A percentile compares a stretch with the other conserved stretches of the same genome.
These are phyloP conservation scores for Tolypocladium nubicola DNA, from an alignment of 2,329 filamentous ascomycete species.

Conservation along the genomic window DNA sequence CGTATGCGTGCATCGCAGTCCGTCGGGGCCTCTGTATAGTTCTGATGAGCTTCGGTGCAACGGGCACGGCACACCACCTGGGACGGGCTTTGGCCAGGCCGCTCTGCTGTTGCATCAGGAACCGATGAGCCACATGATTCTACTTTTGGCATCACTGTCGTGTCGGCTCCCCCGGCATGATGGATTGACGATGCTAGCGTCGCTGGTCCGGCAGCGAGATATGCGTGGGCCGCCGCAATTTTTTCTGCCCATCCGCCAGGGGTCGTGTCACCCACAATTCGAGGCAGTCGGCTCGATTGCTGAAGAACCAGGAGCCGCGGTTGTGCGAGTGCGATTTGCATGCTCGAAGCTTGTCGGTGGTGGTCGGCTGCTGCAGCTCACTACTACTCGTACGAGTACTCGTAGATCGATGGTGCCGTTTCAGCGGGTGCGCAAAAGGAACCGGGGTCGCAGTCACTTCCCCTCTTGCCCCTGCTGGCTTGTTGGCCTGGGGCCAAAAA, in stretches of 20 bases:
- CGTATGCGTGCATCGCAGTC: not conserved
- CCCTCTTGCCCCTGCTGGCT: not conserved
- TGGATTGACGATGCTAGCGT: slow-evolving; percentile 8
- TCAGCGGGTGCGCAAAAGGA: not conserved
- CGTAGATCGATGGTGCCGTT: not conserved
- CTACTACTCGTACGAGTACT: not conserved
- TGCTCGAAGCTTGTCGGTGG: not conserved
- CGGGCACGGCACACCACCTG: too few relatives aligned
- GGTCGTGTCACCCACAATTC: not conserved
- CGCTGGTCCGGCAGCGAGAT: slow-evolving; percentile 7
- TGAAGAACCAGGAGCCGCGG: not conserved
- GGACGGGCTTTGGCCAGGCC: not conserved
- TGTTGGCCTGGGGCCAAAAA: not conserved
- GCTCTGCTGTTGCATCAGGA: not conserved
- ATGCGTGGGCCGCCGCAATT: not conserved
- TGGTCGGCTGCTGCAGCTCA: not conserved
- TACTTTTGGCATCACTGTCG: not conserved
- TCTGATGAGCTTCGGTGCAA: not conserved
- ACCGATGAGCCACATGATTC: not conserved
- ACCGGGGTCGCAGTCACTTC: not conserved
- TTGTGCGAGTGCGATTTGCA: not conserved
- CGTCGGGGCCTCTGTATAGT: not conserved
- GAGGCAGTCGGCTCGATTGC: not conserved
- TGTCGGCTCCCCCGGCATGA: slow-evolving; percentile 12
- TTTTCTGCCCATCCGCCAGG: not conserved